Evolutionary conservation across 495 filamentous ascomycete species (phyloP).

Genomic region (Aspergillus saccharolyticus): DNA sequence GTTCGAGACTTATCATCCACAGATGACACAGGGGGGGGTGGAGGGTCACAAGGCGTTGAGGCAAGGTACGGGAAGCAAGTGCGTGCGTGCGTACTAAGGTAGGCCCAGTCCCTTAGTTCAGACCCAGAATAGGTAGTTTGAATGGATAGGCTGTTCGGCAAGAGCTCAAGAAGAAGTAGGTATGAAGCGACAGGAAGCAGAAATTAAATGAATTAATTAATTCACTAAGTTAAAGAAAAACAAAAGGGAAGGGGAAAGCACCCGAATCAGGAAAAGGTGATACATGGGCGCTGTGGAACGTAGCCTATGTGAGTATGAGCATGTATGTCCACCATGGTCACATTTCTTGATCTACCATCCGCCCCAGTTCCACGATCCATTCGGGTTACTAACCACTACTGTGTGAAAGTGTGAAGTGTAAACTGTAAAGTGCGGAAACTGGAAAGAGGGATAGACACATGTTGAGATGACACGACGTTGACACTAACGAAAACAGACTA

Average conservation of each 20-base stretch:
- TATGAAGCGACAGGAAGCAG: conserved; percentile 5
- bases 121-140: conserved; percentile 15
- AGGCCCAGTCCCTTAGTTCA: conserved; percentile 8
- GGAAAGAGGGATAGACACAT: conserved; percentile 21
- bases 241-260: conserved; percentile 7
- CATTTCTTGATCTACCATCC: conserved; percentile 35
- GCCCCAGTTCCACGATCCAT: conserved; percentile 39
- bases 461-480: conserved; percentile 43
- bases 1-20: conserved; percentile 18
- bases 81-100: conserved; percentile 3
- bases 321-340: conserved; percentile 11
- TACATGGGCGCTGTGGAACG: conserved; percentile 12
- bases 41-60: conserved; percentile 23
- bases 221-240: conserved; percentile 13
- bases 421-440: no score
- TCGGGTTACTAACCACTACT: conserved; percentile 12
- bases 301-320: conserved; percentile 3
- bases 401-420: not conserved
- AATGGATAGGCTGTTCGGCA: conserved; percentile 8
- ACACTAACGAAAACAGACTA: conserved; percentile 39
- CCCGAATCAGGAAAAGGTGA: not conserved
- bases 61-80: conserved; percentile 24
- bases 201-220: conserved; percentile 15
- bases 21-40: conserved; percentile 21
- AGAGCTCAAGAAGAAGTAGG: conserved; percentile 6